Conservation (phyloP, 768 basidiomycete genomes). For the Phylloporus sp. region DNA sequence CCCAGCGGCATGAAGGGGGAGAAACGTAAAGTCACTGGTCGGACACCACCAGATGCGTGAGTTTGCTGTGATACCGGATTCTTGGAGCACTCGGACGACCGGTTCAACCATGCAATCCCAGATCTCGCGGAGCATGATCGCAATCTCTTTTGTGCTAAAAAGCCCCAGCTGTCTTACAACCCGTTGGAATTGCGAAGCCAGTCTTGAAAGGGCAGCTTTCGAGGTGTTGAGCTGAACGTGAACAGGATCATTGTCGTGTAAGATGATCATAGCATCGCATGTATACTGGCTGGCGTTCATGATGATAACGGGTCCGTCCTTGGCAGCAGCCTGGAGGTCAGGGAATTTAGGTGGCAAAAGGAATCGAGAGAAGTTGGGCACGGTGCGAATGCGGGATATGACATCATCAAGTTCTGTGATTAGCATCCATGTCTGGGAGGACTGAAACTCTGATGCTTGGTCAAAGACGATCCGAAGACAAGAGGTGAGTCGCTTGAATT, state of each 20-base stretch:
- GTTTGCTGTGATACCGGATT: not conserved
- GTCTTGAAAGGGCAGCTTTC: not conserved
- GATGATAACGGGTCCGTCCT: slow-evolving; percentile 5
- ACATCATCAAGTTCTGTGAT: not conserved
- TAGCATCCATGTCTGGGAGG: not conserved
- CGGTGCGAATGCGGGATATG: not conserved
- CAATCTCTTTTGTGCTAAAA: not conserved
- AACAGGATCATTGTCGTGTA: not conserved
- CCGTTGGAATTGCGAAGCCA: not conserved
- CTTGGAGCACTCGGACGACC: slow-evolving; percentile 1
- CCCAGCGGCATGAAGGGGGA: slow-evolving; percentile 37
- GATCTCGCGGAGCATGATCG: not conserved
- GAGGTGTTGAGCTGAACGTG: not conserved
- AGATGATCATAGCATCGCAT: slow-evolving; percentile 10
- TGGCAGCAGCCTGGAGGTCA: slow-evolving; percentile 5
- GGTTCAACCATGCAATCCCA: slow-evolving; percentile 4
- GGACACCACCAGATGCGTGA: slow-evolving; percentile 13
- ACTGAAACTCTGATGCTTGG: not conserved
- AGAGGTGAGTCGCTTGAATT: not conserved
- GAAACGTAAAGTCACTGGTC: slow-evolving; percentile 19
- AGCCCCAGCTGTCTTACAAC: not conserved
- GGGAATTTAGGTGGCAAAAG: slow-evolving; percentile 7
- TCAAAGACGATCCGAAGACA: not conserved
- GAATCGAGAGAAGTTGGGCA: slow-evolving; percentile 9
- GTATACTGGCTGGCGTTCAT: not conserved